Evolutionary conservation across 2,329 filamentous ascomycete genomes (phyloP).

Genomic region (Parafenestella ontariensis): DNA sequence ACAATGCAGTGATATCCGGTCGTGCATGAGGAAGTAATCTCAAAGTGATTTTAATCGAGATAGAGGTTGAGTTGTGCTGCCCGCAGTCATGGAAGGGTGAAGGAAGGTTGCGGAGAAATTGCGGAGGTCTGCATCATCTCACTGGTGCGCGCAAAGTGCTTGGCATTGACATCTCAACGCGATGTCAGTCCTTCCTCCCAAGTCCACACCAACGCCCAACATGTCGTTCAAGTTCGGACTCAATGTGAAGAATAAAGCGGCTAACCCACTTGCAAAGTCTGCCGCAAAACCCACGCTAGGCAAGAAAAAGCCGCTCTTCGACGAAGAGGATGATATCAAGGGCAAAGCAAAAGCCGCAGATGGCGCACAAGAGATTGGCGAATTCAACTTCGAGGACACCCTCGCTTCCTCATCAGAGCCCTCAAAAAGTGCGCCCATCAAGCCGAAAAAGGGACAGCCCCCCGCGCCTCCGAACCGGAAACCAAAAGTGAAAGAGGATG

Average conservation of each 20-base stretch:
- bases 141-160: constrained; percentile 34
- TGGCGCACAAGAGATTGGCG: constrained; percentile 62
- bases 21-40: constrained; percentile 23
- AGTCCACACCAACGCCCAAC: constrained; percentile 15
- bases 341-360: constrained; percentile 47
- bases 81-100: constrained; percentile 1
- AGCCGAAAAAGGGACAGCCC: constrained; percentile 46
- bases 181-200: not conserved
- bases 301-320: constrained; percentile 55
- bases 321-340: constrained; percentile 60
- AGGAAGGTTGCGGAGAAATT: constrained; percentile 29
- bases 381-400: constrained; percentile 64
- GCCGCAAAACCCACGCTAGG: constrained; percentile 27
- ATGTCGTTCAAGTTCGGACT: constrained; percentile 63
- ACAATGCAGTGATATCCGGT: constrained; percentile 11
- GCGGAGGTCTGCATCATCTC: constrained; percentile 34
- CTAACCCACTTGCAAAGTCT: constrained; percentile 21
- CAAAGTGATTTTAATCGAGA: not conserved
- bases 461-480: constrained; percentile 46
- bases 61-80: not conserved
- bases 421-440: constrained; percentile 36
- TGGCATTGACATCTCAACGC: constrained; percentile 24
- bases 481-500: constrained; percentile 44
- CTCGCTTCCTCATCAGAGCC: constrained; percentile 35
- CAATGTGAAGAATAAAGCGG: constrained; percentile 64